Evolutionary conservation across 495 filamentous ascomycete genomes (phyloP), one percentile per base, ranked within the genome.

Genomic region (Lasiosphaeria miniovina): DNA sequence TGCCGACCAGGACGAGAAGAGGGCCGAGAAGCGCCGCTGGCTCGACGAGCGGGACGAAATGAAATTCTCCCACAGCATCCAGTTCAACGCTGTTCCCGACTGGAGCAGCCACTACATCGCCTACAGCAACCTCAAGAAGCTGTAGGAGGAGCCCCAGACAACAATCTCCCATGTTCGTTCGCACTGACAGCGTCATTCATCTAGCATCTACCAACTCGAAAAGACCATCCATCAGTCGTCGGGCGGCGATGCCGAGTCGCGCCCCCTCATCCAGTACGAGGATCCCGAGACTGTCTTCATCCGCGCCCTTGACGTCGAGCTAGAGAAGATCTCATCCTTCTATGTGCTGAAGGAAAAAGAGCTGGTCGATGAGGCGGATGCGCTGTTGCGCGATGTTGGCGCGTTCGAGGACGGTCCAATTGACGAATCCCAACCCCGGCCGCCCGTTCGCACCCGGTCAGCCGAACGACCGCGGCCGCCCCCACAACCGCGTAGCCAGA

Each of bases 41-140:
- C 80, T 87, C 48, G 80, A 83, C 60, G 72, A 84, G 69, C 83
- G 77, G 55, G 84, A 86, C 87, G 91, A 92, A 63, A 99, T 99
- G 94, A 98, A 97, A 84, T 99, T 99, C 81, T 97, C 94, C 52
- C 94, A 98, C 71, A 98, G 95, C 75, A 86, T 99, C 64, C 94
- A 99, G 78, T 99, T 99, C 77, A 99, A 99, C 76, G 91, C 94
- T 57, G 95, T 99, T 58, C 94, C 95, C 24, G 94, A 99, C 71
- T 99, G 94, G 94, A 97, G 92, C 77, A 89, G 86, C 61, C 85
- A 96, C 74, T 99, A 99, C 73, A 94, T 99, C 66, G 87, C 91
- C 56, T 99, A 99, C 74, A 96, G 91, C 72, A 98, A 96, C 67
- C 84, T 98, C 63, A 99, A 99, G 83, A 99, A 99, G 80, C 78